Evolutionary conservation across 768 basidiomycete genomes (phyloP).

Genomic region (Panellus pusillus): DNA sequence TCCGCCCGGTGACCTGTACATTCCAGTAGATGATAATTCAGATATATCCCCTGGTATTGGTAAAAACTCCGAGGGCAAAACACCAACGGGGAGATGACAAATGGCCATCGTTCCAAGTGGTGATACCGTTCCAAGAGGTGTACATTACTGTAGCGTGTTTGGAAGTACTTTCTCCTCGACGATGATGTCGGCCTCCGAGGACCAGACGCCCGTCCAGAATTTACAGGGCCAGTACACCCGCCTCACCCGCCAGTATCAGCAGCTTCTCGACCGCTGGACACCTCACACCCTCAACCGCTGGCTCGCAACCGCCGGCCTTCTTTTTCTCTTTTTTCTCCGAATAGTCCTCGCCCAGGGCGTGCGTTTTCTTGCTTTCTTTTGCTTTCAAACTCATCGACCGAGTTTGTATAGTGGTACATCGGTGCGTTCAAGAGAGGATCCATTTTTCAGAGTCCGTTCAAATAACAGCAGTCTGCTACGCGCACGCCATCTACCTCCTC

Average conservation of each 20-base stretch:
- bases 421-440: conserved; percentile 61
- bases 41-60: no score
- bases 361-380: conserved; percentile 34
- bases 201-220: conserved; percentile 50
- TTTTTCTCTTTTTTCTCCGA: conserved; percentile 77
- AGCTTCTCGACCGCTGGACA: conserved; percentile 87
- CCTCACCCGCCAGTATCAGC: conserved; percentile 79
- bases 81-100: no score
- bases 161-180: no score
- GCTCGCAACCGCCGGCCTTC: conserved; percentile 70
- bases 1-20: no score
- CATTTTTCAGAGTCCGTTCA: background rate
- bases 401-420: conserved; percentile 78
- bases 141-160: no score
- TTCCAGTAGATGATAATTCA: no score
- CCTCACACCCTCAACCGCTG: conserved; percentile 90
- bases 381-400: conserved; percentile 5
- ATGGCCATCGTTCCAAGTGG: no score
- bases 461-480: conserved; percentile 30
- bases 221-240: conserved; percentile 48
- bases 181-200: conserved; percentile 53
- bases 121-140: no score
- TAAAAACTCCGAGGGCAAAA: no score
- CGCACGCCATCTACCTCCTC: conserved; percentile 91
- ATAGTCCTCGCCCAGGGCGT: conserved; percentile 91